Percentiles rank a stretch among this genome's conserved stretches.
Conservation (phyloP, 208 protist species). For the Dictyostelium gargantuum region DNA sequence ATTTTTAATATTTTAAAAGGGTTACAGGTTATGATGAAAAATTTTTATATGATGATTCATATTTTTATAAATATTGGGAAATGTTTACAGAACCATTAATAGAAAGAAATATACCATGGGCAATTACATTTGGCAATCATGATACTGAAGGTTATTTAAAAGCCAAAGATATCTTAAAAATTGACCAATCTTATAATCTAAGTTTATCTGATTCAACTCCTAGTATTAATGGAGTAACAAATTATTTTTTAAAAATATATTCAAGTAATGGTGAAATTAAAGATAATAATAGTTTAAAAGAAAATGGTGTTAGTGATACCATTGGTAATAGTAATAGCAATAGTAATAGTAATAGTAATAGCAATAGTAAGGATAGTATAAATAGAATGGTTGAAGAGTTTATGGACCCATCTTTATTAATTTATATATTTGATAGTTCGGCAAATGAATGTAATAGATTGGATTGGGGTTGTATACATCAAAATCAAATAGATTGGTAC, state of each 20-base stretch:
- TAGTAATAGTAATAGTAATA: too few species aligned
- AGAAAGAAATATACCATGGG: slow-evolving; percentile 11
- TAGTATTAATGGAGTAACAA: not conserved
- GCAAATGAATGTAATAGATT: not conserved
- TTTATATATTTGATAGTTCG: slow-evolving; percentile 32
- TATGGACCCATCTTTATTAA: not conserved
- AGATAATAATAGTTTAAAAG: not conserved
- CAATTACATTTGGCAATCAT: slow-evolving; percentile 37
- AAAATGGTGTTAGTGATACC: too few species aligned
- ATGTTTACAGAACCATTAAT: not conserved
- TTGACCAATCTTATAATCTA: not conserved
- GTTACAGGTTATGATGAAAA: not conserved
- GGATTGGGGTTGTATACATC: slow-evolving; percentile 13
- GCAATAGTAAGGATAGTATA: too few species aligned
- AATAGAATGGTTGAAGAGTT: too few species aligned
- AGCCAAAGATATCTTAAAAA: not conserved
- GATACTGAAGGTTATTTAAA: not conserved
- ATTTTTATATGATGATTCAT: not conserved
- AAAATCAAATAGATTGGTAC: slow-evolving; percentile 16
- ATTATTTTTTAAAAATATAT: not conserved
- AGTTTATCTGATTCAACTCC: not conserved
- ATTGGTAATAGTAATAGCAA: too few species aligned
- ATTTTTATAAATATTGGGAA: not conserved
- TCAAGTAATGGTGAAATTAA: not conserved
- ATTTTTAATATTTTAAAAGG: too few species aligned